These are phyloP conservation scores for Litsea cubeba DNA, from an alignment of 164 flowering plant species.

Conservation along the genomic window DNA sequence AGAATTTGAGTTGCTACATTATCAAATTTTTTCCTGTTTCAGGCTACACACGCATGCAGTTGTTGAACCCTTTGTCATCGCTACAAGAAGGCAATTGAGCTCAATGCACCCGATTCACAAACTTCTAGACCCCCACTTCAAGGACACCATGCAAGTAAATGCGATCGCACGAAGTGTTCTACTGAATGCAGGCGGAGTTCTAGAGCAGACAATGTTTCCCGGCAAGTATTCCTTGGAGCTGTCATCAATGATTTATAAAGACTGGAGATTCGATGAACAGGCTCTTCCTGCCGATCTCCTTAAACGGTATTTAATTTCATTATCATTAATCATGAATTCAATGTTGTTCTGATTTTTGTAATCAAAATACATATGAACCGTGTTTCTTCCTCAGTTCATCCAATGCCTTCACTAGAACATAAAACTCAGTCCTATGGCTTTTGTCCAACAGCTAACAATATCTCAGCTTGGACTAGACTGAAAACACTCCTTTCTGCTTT, in stretches of 20 bases:
- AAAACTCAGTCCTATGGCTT: background rate
- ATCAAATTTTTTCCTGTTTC: background rate
- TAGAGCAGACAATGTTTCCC: slow-evolving; percentile 46
- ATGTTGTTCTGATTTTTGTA: background rate
- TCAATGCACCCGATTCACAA: slow-evolving; percentile 62
- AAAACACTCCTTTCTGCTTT: too few relatives aligned
- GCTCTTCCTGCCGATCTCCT: slow-evolving; percentile 64
- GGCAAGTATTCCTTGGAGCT: slow-evolving; percentile 46
- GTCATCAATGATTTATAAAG: slow-evolving; percentile 43
- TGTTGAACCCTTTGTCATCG: slow-evolving; percentile 66
- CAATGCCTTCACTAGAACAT: background rate
- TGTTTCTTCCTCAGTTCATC: background rate
- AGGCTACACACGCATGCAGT: slow-evolving; percentile 67
- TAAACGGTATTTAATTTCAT: slow-evolving; percentile 42
- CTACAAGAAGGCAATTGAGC: slow-evolving; percentile 66
- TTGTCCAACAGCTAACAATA: background rate
- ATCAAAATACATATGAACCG: background rate
- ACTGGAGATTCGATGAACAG: slow-evolving; percentile 61
- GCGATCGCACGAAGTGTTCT: slow-evolving; percentile 49
- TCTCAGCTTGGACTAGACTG: too few relatives aligned
- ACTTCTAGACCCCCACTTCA: slow-evolving; percentile 63
- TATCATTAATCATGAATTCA: background rate
- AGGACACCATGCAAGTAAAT: slow-evolving; percentile 69
- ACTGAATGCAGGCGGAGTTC: slow-evolving; percentile 48
- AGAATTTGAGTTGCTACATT: background rate